These are phyloP conservation scores for Kwoniella shivajii DNA, from an alignment of 1,284 basidiomycete species.

Conservation along the genomic window DNA sequence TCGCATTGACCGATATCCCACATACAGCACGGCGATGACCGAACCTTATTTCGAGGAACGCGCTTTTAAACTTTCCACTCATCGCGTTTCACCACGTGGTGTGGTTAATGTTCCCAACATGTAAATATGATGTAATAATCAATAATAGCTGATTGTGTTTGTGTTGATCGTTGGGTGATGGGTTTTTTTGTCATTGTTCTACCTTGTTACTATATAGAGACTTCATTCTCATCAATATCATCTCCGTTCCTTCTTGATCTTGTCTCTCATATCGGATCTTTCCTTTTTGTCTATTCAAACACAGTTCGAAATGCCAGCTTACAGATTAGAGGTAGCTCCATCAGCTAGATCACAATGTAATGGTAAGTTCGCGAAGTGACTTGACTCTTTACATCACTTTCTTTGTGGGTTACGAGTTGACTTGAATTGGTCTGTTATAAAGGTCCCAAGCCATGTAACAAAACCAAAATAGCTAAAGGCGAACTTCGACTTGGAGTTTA, in stretches of 20 bases:
- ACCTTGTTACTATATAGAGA: no score
- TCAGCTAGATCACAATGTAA: constrained; percentile 73
- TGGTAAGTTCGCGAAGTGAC: constrained; percentile 57
- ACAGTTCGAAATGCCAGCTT: constrained; percentile 49
- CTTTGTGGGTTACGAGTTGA: no score
- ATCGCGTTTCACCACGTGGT: neutral
- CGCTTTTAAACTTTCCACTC: neutral
- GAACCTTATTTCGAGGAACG: constrained; percentile 2
- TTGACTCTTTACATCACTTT: neutral
- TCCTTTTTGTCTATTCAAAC: no score
- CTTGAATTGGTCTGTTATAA: no score
- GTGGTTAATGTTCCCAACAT: neutral
- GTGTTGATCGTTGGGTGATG: no score
- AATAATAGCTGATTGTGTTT: no score
- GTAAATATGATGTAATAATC: no score
- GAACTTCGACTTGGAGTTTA: constrained; percentile 72
- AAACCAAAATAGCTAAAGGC: constrained; percentile 72
- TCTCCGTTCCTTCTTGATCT: no score
- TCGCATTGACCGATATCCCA: neutral
- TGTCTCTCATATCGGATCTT: no score
- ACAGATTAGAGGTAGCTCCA: constrained; percentile 66
- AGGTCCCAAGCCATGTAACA: constrained; percentile 81
- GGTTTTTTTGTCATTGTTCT: no score
- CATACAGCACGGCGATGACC: neutral
- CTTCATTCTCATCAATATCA: no score